Conservation (phyloP, 106 monocot species). For the Amphibolis antarctica region DNA sequence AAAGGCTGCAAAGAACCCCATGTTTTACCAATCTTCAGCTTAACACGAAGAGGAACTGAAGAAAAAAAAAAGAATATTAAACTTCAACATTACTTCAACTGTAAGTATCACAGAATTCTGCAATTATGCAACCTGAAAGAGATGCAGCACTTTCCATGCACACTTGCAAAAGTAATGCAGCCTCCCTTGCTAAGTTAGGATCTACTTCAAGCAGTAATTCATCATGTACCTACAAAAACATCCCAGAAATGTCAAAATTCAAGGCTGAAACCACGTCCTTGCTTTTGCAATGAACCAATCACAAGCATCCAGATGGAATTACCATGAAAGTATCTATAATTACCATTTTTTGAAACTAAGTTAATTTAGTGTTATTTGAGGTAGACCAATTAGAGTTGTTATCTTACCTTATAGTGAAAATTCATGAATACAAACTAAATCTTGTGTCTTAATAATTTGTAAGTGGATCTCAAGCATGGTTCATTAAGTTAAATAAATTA, state of each 20-base stretch:
- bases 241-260: neutral
- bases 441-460: too few species aligned
- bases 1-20: constrained; percentile 89
- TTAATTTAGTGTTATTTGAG: too few species aligned
- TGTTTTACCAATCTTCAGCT: constrained; percentile 75
- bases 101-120: neutral
- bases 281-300: too few species aligned
- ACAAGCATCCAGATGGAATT: too few species aligned
- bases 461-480: too few species aligned
- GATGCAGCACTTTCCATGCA: constrained; percentile 80
- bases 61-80: constrained; percentile 3
- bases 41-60: constrained; percentile 75
- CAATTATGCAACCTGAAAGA: constrained; percentile 43
- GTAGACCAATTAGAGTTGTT: too few species aligned
- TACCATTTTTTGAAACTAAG: too few species aligned
- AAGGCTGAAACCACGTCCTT: too few species aligned
- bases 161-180: constrained; percentile 49
- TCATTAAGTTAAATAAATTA: too few species aligned
- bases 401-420: too few species aligned
- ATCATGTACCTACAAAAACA: constrained; percentile 64
- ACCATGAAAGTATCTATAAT: too few species aligned
- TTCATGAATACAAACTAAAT: too few species aligned
- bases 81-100: neutral
- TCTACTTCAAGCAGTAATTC: constrained; percentile 86
- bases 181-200: constrained; percentile 39